phyloP scores from a whole-genome alignment of 2,329 filamentous ascomycete species.

The Verticillium isaacii region DNA sequence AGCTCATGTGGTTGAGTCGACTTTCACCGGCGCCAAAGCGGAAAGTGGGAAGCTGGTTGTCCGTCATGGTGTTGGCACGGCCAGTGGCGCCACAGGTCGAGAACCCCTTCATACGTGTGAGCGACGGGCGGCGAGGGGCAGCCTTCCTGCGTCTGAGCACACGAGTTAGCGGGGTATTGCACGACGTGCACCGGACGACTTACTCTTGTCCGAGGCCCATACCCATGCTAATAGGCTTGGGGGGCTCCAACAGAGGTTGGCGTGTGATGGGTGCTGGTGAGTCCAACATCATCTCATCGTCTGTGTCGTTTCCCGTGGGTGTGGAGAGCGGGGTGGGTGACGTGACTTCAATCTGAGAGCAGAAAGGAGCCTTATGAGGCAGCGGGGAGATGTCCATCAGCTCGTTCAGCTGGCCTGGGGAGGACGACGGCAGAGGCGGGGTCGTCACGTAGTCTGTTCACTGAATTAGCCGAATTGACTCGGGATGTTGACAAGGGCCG shows the following conservation, averaged over 20 bases:
- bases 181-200: conserved; percentile 10
- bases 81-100: conserved; percentile 62
- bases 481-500: background rate
- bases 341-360: conserved; percentile 59
- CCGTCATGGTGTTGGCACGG: conserved; percentile 46
- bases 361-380: conserved; percentile 75
- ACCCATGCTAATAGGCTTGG: conserved; percentile 21
- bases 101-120: conserved; percentile 70
- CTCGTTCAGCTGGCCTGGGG: conserved; percentile 67
- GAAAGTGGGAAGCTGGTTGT: conserved; percentile 67
- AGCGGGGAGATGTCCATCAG: conserved; percentile 92
- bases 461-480: conserved; percentile 14
- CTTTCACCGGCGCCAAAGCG: conserved; percentile 56
- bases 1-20: conserved; percentile 24
- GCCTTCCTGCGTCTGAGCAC: conserved; percentile 59
- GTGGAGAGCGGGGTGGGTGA: conserved; percentile 65
- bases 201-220: conserved; percentile 6
- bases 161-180: conserved; percentile 3
- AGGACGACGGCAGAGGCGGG: conserved; percentile 77
- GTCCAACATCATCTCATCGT: conserved; percentile 50
- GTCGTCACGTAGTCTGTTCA: conserved; percentile 70
- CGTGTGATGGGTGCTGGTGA: conserved; percentile 48
- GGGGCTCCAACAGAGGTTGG: conserved; percentile 41
- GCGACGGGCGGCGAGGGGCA: conserved; percentile 66
- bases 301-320: conserved; percentile 32